phyloP scores from a whole-genome alignment of 2,329 filamentous ascomycete genomes.

The Aspergillus ochraceus region DNA sequence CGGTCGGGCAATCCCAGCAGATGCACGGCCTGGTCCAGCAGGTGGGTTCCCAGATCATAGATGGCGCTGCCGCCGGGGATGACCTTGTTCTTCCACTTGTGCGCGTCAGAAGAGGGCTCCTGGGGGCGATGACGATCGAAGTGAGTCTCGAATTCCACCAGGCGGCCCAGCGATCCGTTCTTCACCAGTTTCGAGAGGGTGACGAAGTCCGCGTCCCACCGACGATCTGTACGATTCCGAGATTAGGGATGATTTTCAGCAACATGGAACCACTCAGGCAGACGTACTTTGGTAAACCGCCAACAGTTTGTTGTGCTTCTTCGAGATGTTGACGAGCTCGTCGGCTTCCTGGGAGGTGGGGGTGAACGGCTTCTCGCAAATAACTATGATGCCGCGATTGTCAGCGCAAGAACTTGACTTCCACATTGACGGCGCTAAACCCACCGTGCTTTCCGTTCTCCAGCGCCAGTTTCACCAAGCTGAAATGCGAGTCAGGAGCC shows the following conservation, averaged over 20 bases:
- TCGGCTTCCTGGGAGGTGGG: conserved; percentile 68
- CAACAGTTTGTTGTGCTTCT: conserved; percentile 53
- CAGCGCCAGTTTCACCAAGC: conserved; percentile 64
- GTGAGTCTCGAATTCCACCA: conserved; percentile 76
- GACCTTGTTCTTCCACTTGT: conserved; percentile 67
- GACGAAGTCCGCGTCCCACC: conserved; percentile 76
- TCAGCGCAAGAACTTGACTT: not conserved
- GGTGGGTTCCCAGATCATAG: conserved; percentile 74
- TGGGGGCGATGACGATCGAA: conserved; percentile 72
- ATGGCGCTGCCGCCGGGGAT: conserved; percentile 67
- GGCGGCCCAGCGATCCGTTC: conserved; percentile 63
- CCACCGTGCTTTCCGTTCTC: conserved; percentile 67
- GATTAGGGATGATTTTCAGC: not conserved
- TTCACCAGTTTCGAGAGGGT: conserved; percentile 65
- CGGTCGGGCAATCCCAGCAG: conserved; percentile 68
- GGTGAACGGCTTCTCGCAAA: conserved; percentile 83
- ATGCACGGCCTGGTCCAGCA: conserved; percentile 72
- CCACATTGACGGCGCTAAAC: not conserved
- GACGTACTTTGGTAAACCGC: conserved; percentile 68
- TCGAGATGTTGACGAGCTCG: conserved; percentile 59
- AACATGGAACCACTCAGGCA: not conserved
- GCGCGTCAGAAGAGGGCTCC: conserved; percentile 43
- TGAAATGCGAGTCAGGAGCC: conserved; percentile 69
- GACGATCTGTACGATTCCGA: conserved; percentile 50
- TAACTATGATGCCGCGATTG: conserved; percentile 45